phyloP scores from a whole-genome alignment of 345 rosid species.

The Camelina laxa region DNA sequence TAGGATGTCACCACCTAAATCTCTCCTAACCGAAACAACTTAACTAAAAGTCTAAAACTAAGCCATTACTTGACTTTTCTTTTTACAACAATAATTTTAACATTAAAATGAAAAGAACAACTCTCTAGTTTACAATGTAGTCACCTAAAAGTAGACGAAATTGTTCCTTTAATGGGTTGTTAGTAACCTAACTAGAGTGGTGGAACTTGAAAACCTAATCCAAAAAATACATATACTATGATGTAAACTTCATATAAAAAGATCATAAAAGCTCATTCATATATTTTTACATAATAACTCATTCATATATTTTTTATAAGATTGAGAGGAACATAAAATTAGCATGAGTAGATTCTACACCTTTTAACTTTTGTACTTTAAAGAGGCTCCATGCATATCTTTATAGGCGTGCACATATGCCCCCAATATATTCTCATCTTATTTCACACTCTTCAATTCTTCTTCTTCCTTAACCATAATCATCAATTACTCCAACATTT shows the following conservation, averaged over 20 bases:
- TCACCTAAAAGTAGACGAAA: constrained; percentile 17
- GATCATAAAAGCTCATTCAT: background rate
- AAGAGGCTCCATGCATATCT: constrained; percentile 43
- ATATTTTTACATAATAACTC: background rate
- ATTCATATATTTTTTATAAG: constrained; percentile 3
- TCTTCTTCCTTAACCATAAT: constrained; percentile 22
- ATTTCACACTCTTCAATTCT: constrained; percentile 26
- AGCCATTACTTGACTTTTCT: background rate
- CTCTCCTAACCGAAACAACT: constrained; percentile 30
- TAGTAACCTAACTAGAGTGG: constrained; percentile 12
- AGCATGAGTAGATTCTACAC: constrained; percentile 33
- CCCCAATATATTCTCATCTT: constrained; percentile 38
- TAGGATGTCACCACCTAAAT: constrained; percentile 33
- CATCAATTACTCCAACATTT: constrained; percentile 30
- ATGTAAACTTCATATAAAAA: background rate
- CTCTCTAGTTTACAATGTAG: background rate
- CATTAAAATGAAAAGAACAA: too few species aligned
- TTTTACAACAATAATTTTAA: background rate
- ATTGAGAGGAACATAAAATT: background rate
- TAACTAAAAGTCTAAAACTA: background rate
- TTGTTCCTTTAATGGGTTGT: constrained; percentile 14
- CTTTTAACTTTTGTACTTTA: constrained; percentile 41
- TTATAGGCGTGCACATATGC: constrained; percentile 46
- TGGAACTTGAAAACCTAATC: background rate
- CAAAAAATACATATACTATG: background rate